Evolutionary conservation across 768 basidiomycete species (phyloP).

Genomic region (Daedaleopsis sinensis): DNA sequence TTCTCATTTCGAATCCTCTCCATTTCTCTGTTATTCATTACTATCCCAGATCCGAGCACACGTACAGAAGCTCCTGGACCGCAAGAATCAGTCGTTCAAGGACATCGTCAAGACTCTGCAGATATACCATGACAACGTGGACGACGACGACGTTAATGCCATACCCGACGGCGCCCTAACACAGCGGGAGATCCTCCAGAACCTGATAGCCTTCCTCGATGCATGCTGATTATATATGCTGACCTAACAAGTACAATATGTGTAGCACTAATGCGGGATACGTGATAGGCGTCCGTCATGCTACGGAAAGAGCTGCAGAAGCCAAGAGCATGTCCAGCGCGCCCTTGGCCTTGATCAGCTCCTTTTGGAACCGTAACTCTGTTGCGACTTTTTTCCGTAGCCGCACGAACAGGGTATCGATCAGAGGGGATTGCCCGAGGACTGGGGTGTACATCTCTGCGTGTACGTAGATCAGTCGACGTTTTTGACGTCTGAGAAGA

Average conservation of each 20-base stretch:
- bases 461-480: conserved; percentile 14
- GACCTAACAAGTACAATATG: conserved; percentile 16
- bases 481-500: neutral
- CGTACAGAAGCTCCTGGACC: conserved; percentile 69
- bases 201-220: conserved; percentile 66
- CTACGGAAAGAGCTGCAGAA: conserved; percentile 44
- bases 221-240: conserved; percentile 32
- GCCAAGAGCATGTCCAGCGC: conserved; percentile 91
- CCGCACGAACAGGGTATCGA: conserved; percentile 83
- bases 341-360: conserved; percentile 80
- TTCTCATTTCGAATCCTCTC: conserved; percentile 12
- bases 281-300: conserved; percentile 2
- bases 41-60: conserved; percentile 72
- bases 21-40: conserved; percentile 4
- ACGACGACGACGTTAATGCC: conserved; percentile 46
- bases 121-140: conserved; percentile 75
- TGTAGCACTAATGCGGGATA: conserved; percentile 6
- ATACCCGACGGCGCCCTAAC: conserved; percentile 45
- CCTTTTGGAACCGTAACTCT: conserved; percentile 88
- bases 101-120: conserved; percentile 74
- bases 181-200: conserved; percentile 70
- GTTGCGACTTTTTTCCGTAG: conserved; percentile 82
- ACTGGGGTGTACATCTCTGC: conserved; percentile 91
- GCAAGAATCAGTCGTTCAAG: conserved; percentile 69
- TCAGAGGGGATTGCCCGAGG: conserved; percentile 91